Base-by-base conservation (phyloP, 78 protist species). In the Dictyostelium citrinum region DNA sequence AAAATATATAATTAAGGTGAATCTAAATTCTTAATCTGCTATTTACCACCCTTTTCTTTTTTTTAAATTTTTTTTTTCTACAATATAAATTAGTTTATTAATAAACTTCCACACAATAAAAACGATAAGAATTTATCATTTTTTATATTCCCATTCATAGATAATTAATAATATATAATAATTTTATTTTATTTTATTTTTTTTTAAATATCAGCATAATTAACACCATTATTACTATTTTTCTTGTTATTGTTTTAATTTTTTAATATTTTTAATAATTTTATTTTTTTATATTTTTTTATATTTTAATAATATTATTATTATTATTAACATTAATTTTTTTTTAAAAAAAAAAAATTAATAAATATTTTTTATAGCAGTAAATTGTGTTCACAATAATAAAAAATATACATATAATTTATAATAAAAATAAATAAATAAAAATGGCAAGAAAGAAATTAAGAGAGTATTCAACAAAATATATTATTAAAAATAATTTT, bases 361-460 rank as follows among this genome's bases (percentile, higher is more conserved):
- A n/a, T n/a, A n/a, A n/a, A n/a, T n/a, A n/a, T n/a, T n/a, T n/a
- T n/a, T n/a, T n/a, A 29, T 35, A 71, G 11, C 1, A 8, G 33
- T 71, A n/a, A 71, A 71, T 35, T 12, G 24, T 71, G 24, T 33
- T 8, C 33, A 35, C n/a, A 71, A 16, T 22, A 22, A 24, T 16
- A 51, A 16, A 7, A 51, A 51, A 16, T 16, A n/a, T n/a, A n/a
- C n/a, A n/a, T n/a, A n/a, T n/a, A n/a, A n/a, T n/a, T n/a, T n/a
- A n/a, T n/a, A n/a, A 51, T 51, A 51, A 39, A 5, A 39, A 39
- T 39, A 39, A 39, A 1, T 5, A 39, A 43, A 33, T 43, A 77
- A 45, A 27, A 68, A 95, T 96, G 97, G 91, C 97, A n/a, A 96
- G 95, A 74, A 97, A 97, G 84, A 90, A 94, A 70, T 91, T 97